These are phyloP conservation scores for Sordariomycetes sp. DNA, from an alignment of 2,329 filamentous ascomycete genomes.

Conservation along the genomic window DNA sequence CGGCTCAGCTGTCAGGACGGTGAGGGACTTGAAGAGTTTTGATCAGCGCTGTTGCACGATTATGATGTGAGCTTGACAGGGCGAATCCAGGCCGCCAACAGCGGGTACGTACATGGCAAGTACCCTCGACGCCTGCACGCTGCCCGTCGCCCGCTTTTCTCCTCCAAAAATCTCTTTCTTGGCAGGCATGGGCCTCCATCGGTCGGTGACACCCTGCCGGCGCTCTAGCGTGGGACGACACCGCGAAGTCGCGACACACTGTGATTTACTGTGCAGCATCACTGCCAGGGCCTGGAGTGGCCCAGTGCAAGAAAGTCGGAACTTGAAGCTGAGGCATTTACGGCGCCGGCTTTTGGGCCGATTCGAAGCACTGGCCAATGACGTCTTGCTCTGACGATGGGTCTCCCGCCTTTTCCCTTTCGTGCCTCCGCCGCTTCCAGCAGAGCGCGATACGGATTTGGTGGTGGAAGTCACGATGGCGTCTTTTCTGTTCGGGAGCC, in stretches of 20 bases:
- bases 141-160: conserved; percentile 1
- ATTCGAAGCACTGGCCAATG: neutral
- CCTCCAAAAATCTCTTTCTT: neutral
- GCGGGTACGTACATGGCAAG: conserved; percentile 1
- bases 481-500: too few species aligned
- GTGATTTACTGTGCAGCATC: too few species aligned
- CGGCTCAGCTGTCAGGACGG: neutral
- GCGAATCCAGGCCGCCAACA: neutral
- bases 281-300: neutral
- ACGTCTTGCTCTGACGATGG: neutral
- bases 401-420: too few species aligned
- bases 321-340: neutral
- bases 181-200: conserved; percentile 1
- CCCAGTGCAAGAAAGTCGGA: neutral
- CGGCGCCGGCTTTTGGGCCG: neutral
- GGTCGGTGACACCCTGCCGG: conserved; percentile 2
- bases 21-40: neutral
- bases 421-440: too few species aligned
- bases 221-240: neutral
- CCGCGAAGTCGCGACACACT: conserved; percentile 1
- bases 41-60: neutral
- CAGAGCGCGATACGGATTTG: too few species aligned
- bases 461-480: too few species aligned
- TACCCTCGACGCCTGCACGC: neutral
- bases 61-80: neutral